These are phyloP conservation scores for Ophiocordyceps camponoti-floridani DNA, from an alignment of 2,329 filamentous ascomycete genomes.

Conservation along the genomic window DNA sequence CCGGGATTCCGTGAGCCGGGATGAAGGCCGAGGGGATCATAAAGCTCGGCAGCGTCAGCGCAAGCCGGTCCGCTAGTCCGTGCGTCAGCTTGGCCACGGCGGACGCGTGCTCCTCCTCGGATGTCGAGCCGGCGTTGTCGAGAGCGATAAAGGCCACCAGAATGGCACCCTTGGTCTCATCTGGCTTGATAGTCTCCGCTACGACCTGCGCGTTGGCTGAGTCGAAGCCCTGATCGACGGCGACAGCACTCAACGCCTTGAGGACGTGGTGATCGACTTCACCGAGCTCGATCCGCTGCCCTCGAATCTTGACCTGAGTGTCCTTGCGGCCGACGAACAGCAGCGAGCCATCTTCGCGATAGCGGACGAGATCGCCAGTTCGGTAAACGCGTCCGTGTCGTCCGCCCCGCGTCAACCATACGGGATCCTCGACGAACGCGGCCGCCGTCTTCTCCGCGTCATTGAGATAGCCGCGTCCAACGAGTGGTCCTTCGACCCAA, in stretches of 20 bases:
- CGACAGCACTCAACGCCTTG: not conserved
- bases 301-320: constrained; percentile 33
- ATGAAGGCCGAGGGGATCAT: constrained; percentile 6
- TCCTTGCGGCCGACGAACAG: constrained; percentile 15
- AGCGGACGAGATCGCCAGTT: constrained; percentile 27
- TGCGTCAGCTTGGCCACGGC: constrained; percentile 1
- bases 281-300: constrained; percentile 29
- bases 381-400: constrained; percentile 17
- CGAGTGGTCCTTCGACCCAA: constrained; percentile 5
- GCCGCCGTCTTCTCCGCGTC: constrained; percentile 5
- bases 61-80: constrained; percentile 1
- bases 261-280: constrained; percentile 6
- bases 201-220: constrained; percentile 1
- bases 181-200: constrained; percentile 3
- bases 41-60: constrained; percentile 3
- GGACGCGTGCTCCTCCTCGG: not conserved
- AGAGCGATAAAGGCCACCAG: constrained; percentile 4
- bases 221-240: not conserved
- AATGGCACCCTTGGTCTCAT: constrained; percentile 1
- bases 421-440: constrained; percentile 6
- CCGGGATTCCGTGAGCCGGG: constrained; percentile 2
- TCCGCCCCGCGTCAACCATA: constrained; percentile 3
- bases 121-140: not conserved
- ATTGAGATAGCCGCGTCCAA: constrained; percentile 6
- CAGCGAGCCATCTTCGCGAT: constrained; percentile 15